Evolutionary conservation across 768 basidiomycete species (phyloP).

Genomic region (Rossbeevera mucosa): DNA sequence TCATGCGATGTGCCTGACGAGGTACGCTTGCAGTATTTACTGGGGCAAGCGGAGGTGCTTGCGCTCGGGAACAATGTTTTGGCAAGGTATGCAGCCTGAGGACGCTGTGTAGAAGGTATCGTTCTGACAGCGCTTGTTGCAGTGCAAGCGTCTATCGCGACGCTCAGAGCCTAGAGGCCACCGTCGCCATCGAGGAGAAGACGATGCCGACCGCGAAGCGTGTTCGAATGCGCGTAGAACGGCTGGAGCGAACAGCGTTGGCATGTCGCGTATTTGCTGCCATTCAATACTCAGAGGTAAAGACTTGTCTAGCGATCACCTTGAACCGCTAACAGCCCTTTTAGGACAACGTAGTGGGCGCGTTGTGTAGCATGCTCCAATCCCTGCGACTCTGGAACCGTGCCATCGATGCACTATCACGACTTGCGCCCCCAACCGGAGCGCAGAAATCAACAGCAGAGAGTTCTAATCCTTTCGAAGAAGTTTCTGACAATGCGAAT

Average conservation of each 20-base stretch:
- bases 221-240: constrained; percentile 53
- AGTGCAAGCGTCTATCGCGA: constrained; percentile 58
- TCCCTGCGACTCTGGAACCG: constrained; percentile 78
- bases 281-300: constrained; percentile 65
- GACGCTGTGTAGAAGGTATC: neutral
- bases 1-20: constrained; percentile 47
- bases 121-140: neutral
- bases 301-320: neutral
- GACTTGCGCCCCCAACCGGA: constrained; percentile 39
- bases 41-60: constrained; percentile 65
- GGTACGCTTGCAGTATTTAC: constrained; percentile 47
- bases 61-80: constrained; percentile 54
- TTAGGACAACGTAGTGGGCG: constrained; percentile 58
- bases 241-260: constrained; percentile 65
- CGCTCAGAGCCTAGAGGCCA: constrained; percentile 46
- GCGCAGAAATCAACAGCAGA: constrained; percentile 29
- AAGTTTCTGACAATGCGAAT: constrained; percentile 36
- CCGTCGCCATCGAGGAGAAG: constrained; percentile 42
- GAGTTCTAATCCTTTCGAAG: constrained; percentile 53
- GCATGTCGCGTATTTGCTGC: constrained; percentile 66
- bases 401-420: constrained; percentile 62
- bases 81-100: constrained; percentile 55
- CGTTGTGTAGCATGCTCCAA: constrained; percentile 58
- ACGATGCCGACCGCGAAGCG: constrained; percentile 47
- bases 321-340: neutral